phyloP scores from a whole-genome alignment of 148 eudicot species.

The Camellia granthamiana region DNA sequence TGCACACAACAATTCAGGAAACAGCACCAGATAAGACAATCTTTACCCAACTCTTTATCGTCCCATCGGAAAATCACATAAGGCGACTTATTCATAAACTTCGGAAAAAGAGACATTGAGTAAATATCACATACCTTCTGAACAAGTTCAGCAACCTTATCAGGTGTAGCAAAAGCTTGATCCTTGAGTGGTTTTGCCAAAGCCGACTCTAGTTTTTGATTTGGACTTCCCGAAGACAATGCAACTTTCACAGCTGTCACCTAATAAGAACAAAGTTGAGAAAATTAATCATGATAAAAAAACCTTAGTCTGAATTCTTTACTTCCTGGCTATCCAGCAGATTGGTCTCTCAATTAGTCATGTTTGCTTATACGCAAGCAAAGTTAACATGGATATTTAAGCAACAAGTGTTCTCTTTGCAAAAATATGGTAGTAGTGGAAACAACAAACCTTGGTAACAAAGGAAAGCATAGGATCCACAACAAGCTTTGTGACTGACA shows the following conservation, averaged over 20 bases:
- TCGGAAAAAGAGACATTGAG: not conserved
- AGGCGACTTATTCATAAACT: no score
- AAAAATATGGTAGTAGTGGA: not conserved
- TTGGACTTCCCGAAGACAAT: slow-evolving; percentile 62
- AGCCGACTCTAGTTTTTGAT: slow-evolving; percentile 57
- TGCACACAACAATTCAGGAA: not conserved
- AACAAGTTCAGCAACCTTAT: slow-evolving; percentile 83
- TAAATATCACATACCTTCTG: slow-evolving; percentile 52
- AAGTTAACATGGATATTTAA: not conserved
- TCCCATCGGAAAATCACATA: no score
- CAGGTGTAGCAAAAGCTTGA: slow-evolving; percentile 94
- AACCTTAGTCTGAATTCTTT: not conserved
- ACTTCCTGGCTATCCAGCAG: slow-evolving; percentile 7
- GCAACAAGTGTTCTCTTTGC: not conserved
- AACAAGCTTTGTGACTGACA: slow-evolving; percentile 89
- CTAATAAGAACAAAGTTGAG: slow-evolving; percentile 31
- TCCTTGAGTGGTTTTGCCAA: slow-evolving; percentile 81
- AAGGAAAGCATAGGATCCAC: slow-evolving; percentile 98
- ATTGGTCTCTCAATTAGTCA: slow-evolving; percentile 1
- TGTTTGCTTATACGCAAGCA: not conserved
- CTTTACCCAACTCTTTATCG: not conserved
- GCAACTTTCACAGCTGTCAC: slow-evolving; percentile 93
- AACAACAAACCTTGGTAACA: slow-evolving; percentile 81
- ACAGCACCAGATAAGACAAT: slow-evolving; percentile 6
- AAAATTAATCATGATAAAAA: not conserved